These are phyloP conservation scores for Ochromonadaceae sp. DNA, from an alignment of 352 stramenopile genomes.

Conservation along the genomic window DNA sequence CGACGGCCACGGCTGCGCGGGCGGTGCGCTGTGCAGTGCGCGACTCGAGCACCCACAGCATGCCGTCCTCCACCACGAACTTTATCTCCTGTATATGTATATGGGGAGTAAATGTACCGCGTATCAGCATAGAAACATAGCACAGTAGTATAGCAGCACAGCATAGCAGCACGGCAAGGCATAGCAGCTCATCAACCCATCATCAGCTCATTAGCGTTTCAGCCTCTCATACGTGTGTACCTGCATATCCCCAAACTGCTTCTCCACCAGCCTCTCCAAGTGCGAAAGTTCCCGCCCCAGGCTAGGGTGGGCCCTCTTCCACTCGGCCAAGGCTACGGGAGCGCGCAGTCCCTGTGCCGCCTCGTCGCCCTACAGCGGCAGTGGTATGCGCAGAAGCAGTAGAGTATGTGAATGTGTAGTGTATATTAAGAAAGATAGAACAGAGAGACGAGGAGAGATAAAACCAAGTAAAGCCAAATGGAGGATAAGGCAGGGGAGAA, in stretches of 20 bases:
- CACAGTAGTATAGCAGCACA: too few species aligned
- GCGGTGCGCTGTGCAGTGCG: slow-evolving; percentile 47
- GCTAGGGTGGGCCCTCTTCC: slow-evolving; percentile 37
- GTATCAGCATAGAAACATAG: slow-evolving; percentile 1
- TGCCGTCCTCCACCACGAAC: slow-evolving; percentile 53
- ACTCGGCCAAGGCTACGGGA: slow-evolving; percentile 32
- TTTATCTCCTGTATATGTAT: too few species aligned
- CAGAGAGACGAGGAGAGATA: too few species aligned
- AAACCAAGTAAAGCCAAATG: too few species aligned
- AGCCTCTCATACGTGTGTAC: background rate
- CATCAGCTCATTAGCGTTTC: background rate
- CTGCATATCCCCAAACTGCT: slow-evolving; percentile 33
- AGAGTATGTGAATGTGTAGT: too few species aligned
- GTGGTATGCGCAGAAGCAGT: too few species aligned
- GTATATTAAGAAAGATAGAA: too few species aligned
- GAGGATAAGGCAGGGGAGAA: too few species aligned
- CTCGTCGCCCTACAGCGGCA: too few species aligned
- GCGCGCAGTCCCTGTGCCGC: background rate
- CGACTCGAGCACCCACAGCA: slow-evolving; percentile 56
- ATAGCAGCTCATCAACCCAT: too few species aligned
- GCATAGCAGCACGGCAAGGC: too few species aligned
- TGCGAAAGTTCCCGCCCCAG: slow-evolving; percentile 44
- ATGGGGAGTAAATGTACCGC: too few species aligned
- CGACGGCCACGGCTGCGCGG: slow-evolving; percentile 46
- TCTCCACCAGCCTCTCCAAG: slow-evolving; percentile 27